These are phyloP conservation scores for Cytospora schulzeri DNA, from an alignment of 2,329 filamentous ascomycete genomes.

Conservation along the genomic window DNA sequence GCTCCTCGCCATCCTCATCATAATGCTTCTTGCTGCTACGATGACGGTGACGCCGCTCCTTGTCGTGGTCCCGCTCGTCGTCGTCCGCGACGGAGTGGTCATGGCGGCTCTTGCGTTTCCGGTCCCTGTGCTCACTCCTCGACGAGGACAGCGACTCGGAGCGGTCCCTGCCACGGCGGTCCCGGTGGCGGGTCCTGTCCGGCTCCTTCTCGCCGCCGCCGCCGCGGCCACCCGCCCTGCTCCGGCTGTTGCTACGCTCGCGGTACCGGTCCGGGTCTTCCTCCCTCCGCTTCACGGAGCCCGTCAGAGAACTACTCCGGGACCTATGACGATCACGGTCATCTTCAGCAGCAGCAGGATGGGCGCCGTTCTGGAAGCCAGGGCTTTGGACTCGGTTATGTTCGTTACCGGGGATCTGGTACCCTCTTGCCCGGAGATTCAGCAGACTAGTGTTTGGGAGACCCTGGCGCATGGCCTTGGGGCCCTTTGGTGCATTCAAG, in stretches of 20 bases:
- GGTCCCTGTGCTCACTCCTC: conserved; percentile 26
- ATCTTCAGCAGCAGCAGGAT: conserved; percentile 26
- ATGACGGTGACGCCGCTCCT: conserved; percentile 24
- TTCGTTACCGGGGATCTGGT: conserved; percentile 40
- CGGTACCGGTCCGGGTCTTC: conserved; percentile 32
- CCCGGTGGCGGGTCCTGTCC: conserved; percentile 22
- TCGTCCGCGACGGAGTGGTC: conserved; percentile 22
- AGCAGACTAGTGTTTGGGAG: conserved; percentile 79
- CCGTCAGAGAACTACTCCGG: conserved; percentile 51
- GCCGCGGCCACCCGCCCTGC: conserved; percentile 21
- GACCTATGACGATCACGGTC: conserved; percentile 42
- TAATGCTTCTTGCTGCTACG: conserved; percentile 27
- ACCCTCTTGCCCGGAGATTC: conserved; percentile 59
- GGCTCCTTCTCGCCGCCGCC: conserved; percentile 23
- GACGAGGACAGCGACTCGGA: conserved; percentile 19
- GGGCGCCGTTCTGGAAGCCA: conserved; percentile 27
- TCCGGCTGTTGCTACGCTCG: conserved; percentile 33
- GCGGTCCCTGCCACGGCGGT: conserved; percentile 21
- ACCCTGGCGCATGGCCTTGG: conserved; percentile 91
- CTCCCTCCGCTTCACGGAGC: conserved; percentile 30
- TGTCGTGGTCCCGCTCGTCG: conserved; percentile 27
- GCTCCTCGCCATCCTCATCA: conserved; percentile 24
- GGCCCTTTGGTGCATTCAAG: conserved; percentile 82
- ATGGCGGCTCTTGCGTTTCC: conserved; percentile 27
- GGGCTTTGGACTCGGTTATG: conserved; percentile 37